A percentile compares a stretch with the other conserved stretches of the same genome.
Evolutionary conservation across 23 red algal species (phyloP).

Genomic region (Gracilaria domingensis): DNA sequence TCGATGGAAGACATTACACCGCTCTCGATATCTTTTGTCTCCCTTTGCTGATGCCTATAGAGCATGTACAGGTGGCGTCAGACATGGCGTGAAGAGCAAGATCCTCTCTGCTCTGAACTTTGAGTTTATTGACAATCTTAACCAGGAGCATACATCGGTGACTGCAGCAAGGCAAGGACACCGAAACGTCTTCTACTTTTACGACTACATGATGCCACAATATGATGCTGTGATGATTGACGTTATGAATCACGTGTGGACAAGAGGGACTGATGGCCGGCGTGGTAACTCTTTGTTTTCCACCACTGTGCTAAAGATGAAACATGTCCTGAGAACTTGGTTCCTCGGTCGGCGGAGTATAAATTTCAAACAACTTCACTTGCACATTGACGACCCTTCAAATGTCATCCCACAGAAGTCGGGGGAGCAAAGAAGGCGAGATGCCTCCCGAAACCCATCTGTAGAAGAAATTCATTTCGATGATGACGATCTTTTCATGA

Average conservation of each 20-base stretch:
- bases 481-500: background rate
- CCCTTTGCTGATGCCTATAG: slow-evolving; percentile 41
- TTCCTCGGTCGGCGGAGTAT: background rate
- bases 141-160: background rate
- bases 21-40: background rate
- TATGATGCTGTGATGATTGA: slow-evolving; percentile 19
- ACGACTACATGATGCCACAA: too few relatives aligned
- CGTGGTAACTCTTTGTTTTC: slow-evolving; percentile 17
- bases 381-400: slow-evolving; percentile 30
- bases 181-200: background rate
- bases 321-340: slow-evolving; percentile 21
- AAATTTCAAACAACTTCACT: background rate
- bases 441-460: background rate
- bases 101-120: background rate
- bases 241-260: slow-evolving; percentile 45
- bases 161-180: too few relatives aligned
- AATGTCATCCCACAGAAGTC: slow-evolving; percentile 15
- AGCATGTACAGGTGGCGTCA: background rate
- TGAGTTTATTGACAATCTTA: background rate
- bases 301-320: slow-evolving; percentile 22
- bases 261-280: background rate
- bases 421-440: slow-evolving; percentile 20
- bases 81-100: slow-evolving; percentile 3
- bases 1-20: background rate
- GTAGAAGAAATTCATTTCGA: background rate